Base-by-base conservation (phyloP, 2,329 filamentous ascomycete species). In the Cephalotrichum gorgonifer region DNA sequence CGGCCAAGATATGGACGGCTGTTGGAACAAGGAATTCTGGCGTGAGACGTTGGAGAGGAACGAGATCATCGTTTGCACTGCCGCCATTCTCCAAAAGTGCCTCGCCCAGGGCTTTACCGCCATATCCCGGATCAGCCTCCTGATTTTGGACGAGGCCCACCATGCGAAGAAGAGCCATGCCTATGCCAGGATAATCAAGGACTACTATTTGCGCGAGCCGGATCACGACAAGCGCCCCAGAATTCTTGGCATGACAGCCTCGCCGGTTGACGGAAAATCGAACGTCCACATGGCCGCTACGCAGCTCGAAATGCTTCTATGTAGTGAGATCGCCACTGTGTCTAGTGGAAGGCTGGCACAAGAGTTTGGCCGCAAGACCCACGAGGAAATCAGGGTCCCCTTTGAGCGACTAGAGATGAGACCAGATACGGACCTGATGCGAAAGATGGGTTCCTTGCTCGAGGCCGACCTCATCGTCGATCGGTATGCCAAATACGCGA, bases 191-290 rank as follows among this genome's bases (percentile, higher is more conserved):
- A 93, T 98, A 51, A 87, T 98, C 66, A 89, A 86, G 57, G 85
- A 95, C 51, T 89, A 87, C 56, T 97, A 96, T 59, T 58, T 79
- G 2, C 65, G 73, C 2, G 69, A 73, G 27, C 56, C 62, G 1
- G 66, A 72, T 1, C 54, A 62, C 0, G 56, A 60, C 0, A 68
- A 66, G 44, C 74, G 81, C 4, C 93, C 93, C 4, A 84, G 83
- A 33, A 82, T 98, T 20, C 86, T 98, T 55, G 91, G 91, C 25
- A 96, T 97, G 91, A 98, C 93, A 2, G 93, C 93, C 7, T 97
- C 93, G 0, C 93, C 93, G 1, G 84, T 96, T 3, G 90, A 97
- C 66, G 81, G 87, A 0, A 85, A 87, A 58, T 76, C 78, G 0
- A 82, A 95, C 54, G 75, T 95, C 26, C 71, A 73, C 15, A 71